A percentile compares a stretch with the other conserved stretches of the same genome.
Conservation (phyloP, 306 rosid genomes). For the Cotoneaster glaucophyllus region DNA sequence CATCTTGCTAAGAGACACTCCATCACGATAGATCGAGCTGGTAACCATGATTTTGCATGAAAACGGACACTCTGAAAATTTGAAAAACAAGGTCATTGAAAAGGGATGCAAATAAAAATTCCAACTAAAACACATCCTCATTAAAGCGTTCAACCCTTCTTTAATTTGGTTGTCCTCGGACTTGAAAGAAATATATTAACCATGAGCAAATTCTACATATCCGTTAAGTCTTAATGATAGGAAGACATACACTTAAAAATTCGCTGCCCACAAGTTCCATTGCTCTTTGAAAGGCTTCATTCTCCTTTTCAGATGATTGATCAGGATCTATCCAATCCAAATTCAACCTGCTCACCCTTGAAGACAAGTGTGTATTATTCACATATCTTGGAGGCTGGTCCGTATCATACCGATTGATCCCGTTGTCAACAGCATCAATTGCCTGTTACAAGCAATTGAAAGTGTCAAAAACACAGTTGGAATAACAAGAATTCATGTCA, state of each 20-base stretch:
- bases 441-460: constrained; percentile 49
- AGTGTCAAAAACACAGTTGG: not conserved
- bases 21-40: constrained; percentile 89
- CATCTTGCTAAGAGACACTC: constrained; percentile 67
- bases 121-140: not conserved
- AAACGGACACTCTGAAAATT: constrained; percentile 57
- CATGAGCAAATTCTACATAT: not conserved
- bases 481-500: not conserved
- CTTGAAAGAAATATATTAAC: not conserved
- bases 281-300: constrained; percentile 79
- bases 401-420: constrained; percentile 79
- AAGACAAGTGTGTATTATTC: constrained; percentile 87
- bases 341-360: constrained; percentile 83
- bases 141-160: not conserved
- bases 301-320: constrained; percentile 82
- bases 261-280: constrained; percentile 86
- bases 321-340: constrained; percentile 92
- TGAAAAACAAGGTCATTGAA: not conserved
- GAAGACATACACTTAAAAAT: constrained; percentile 62
- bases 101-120: not conserved
- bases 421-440: constrained; percentile 94
- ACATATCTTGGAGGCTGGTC: constrained; percentile 91
- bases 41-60: constrained; percentile 88
- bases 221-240: not conserved
- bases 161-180: not conserved